Evolutionary conservation across 2,329 filamentous ascomycete genomes (phyloP), one percentile per base, ranked within the genome.

Genomic region (Proliferodiscus dingleyae): DNA sequence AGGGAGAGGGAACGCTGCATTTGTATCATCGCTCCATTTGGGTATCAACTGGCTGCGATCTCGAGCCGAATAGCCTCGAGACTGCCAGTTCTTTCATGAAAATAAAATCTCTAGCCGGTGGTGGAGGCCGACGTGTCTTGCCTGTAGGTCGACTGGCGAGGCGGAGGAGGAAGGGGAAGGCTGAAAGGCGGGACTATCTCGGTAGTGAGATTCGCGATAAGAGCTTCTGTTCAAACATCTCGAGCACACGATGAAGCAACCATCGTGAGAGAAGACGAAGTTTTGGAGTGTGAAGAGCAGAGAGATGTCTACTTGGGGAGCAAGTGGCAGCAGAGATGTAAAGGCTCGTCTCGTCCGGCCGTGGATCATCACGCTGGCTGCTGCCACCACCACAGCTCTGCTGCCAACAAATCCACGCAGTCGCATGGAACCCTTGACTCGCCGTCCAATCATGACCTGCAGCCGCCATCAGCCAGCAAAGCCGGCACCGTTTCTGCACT

Each of bases 1-100:
- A 62, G 61, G 52, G 62, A 64, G 48, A 62, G 58, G 48, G 61
- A 64, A 52, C 61, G 59, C 56, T 64, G 61, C 61, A 63, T 64
- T 54, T 54, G 50, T 53, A 61, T 63, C 61, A 64, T 63, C 47
- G 46, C 59, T 62, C 58, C 57, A 64, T 64, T 50, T 61, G 56
- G 49, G 41, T 45, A n/a, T 23, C 26, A 21, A 42, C 46, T 50
- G 46, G 43, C 37, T 54, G 51, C 51, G 41, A 52, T 54, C 54
- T 55, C 58, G 55, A 58, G 58, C 58, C 49, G 47, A 26, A 19
- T 47, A 53, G 56, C 55, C 41, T 49, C 53, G 56, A 60, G 58
- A 57, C n/a, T 57, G 45, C 51, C 41, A 47, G 48, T 48, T 40
- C 18, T 22, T 28, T 10, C 19, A 32, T 18, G 30, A 16, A 41